A percentile compares a stretch with the other conserved stretches of the same genome.
Conservation (phyloP, 805 yeast species). For the Spencermartinsiella europaea region DNA sequence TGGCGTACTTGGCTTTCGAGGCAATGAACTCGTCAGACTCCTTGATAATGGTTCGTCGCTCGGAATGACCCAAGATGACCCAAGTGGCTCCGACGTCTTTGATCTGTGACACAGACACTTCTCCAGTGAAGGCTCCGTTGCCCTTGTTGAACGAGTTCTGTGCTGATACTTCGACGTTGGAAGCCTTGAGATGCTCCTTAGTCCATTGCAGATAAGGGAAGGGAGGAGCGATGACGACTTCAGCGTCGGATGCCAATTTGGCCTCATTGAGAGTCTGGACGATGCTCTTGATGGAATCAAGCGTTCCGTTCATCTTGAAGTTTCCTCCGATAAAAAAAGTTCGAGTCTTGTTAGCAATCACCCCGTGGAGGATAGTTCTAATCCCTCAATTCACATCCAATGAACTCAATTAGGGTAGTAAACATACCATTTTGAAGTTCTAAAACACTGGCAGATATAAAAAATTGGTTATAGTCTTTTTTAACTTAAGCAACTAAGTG, state of each 20-base stretch:
- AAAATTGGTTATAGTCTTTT: no score
- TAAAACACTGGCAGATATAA: no score
- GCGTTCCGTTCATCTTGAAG: conserved; percentile 98
- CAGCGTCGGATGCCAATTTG: conserved; percentile 67
- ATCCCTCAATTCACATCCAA: background rate
- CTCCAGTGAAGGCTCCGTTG: conserved; percentile 98
- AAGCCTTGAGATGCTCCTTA: conserved; percentile 56
- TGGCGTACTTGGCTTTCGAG: conserved; percentile 88
- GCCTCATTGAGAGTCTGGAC: conserved; percentile 79
- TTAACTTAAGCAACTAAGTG: no score
- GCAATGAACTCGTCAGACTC: conserved; percentile 91
- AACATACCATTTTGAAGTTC: background rate
- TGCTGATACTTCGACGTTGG: conserved; percentile 76
- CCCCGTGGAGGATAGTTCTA: no score
- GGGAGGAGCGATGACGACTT: conserved; percentile 96
- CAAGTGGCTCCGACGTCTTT: conserved; percentile 90
- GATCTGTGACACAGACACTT: conserved; percentile 80
- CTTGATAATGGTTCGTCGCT: conserved; percentile 90
- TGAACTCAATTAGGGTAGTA: no score
- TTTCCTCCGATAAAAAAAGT: conserved; percentile 97
- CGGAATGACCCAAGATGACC: conserved; percentile 97
- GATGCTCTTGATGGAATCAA: conserved; percentile 75
- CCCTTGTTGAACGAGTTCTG: conserved; percentile 87
- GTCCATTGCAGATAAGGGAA: conserved; percentile 85
- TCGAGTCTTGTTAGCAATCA: conserved; percentile 79